Base-by-base conservation (phyloP, 2,329 filamentous ascomycete genomes). In the Venturia aucupariae region DNA sequence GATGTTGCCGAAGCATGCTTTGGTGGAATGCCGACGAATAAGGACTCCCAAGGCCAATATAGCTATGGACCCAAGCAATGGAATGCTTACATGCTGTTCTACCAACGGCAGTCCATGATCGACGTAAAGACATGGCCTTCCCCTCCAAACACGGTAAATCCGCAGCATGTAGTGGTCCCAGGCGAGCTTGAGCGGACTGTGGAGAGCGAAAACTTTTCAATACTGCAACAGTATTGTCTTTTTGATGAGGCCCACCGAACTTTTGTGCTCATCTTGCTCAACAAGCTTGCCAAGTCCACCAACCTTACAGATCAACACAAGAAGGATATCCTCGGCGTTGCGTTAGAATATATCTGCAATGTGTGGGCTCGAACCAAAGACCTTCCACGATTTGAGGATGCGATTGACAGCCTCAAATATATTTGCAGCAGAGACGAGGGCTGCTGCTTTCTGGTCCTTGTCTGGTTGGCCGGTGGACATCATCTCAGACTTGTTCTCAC, bases 41-140 rank as follows among this genome's bases (percentile, higher is more conserved):
- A 65, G 51, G 65, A 68, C 32, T 80, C 70, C 77, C 46, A 51
- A 15, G 46, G 46, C 4, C 46, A 51, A 15, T 51, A 51, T 17
- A 51, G 46, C 24, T 51, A 27, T 30, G 82, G 66, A 71, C 70
- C 61, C 75, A 67, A 66, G 64, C 59, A 48, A 30, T 66, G 88
- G 79, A 97, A 91, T 73, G 94, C 93, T 15, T 99, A 99, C 75
- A 97, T 99, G 90, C 82, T 99, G 10, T 97, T 99, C 75, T 99
- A 99, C 74, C 90, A 97, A 74, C 86, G 94, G 60, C 84, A 86
- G 3, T 87, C 87, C 0, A 84, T 85, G 4, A 80, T 92, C 64
- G 78, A 80, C 10, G 66, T 39, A 13, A 22, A 39, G 8, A 32
- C 61, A n/a, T 54, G 60, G 44, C 39, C 32, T 57, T 27, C 38